These are phyloP conservation scores for Sphaerulina populicola DNA, from an alignment of 2,329 filamentous ascomycete genomes.

Conservation along the genomic window DNA sequence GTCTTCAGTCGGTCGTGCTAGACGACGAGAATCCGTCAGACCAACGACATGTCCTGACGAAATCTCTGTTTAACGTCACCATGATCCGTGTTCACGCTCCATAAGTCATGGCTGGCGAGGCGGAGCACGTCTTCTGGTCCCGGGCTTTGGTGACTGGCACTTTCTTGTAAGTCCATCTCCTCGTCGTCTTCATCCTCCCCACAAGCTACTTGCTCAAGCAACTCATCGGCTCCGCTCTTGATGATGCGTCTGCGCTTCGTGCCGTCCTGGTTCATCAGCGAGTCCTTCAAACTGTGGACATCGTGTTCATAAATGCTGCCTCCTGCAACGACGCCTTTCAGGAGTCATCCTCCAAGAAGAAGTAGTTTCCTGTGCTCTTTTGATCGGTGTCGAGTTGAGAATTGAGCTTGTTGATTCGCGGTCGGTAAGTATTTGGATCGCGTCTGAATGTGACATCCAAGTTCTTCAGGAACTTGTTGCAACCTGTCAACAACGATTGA, in stretches of 20 bases:
- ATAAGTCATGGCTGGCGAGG: not conserved
- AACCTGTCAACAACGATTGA: slow-evolving; percentile 86
- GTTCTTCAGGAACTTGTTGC: slow-evolving; percentile 94
- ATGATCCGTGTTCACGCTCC: slow-evolving; percentile 9
- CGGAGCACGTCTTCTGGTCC: not conserved
- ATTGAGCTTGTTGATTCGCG: slow-evolving; percentile 95
- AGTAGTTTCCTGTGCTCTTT: slow-evolving; percentile 90
- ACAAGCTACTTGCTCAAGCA: slow-evolving; percentile 41
- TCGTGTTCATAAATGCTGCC: slow-evolving; percentile 4
- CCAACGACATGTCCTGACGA: not conserved
- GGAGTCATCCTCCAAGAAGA: slow-evolving; percentile 87
- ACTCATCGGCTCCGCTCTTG: slow-evolving; percentile 44
- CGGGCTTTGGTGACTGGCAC: not conserved
- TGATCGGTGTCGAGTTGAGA: slow-evolving; percentile 97
- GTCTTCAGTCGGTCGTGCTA: not conserved
- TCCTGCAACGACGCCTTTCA: slow-evolving; percentile 44
- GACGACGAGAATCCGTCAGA: not conserved
- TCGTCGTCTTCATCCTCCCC: slow-evolving; percentile 40
- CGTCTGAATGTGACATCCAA: slow-evolving; percentile 97
- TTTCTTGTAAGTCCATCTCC: slow-evolving; percentile 13
- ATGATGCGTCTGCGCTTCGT: slow-evolving; percentile 28
- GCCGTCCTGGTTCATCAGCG: slow-evolving; percentile 16
- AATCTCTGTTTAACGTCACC: not conserved
- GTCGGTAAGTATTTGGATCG: slow-evolving; percentile 89
- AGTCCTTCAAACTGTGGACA: slow-evolving; percentile 6